Evolutionary conservation across 2,329 filamentous ascomycete species (phyloP).

Genomic region (Xylaria sp.): DNA sequence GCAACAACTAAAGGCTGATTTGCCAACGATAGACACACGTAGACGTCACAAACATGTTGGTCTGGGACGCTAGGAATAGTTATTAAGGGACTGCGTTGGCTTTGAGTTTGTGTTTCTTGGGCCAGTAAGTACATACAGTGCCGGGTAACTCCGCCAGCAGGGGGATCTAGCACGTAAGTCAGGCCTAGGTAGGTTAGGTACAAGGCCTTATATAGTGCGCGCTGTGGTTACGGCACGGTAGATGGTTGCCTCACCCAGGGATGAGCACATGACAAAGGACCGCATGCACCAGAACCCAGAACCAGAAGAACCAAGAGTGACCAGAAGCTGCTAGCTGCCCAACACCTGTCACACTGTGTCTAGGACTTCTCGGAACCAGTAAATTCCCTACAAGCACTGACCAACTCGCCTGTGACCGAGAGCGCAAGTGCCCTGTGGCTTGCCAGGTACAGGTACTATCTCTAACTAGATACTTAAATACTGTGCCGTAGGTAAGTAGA

Average conservation of each 20-base stretch:
- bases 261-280: constrained; percentile 17
- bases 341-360: constrained; percentile 13
- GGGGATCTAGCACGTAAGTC: not conserved
- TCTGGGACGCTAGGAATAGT: not conserved
- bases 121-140: constrained; percentile 7
- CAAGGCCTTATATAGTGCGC: not conserved
- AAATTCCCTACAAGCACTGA: not conserved
- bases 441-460: not conserved
- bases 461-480: not conserved
- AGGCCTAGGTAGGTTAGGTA: not conserved
- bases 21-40: not conserved
- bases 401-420: not conserved
- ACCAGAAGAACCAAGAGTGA: not conserved
- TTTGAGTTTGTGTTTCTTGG: not conserved
- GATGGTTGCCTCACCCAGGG: constrained; percentile 13
- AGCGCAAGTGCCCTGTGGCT: not conserved
- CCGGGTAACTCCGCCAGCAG: constrained; percentile 13
- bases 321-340: constrained; percentile 8
- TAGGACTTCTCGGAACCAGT: not conserved
- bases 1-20: constrained; percentile 2
- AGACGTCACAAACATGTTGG: not conserved
- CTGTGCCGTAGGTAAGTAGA: not conserved
- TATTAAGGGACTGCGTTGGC: not conserved
- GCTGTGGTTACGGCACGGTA: not conserved
- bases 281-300: not conserved